Evolutionary conservation across 2,329 filamentous ascomycete genomes (phyloP).

Genomic region (Leptographium galeiforme): DNA sequence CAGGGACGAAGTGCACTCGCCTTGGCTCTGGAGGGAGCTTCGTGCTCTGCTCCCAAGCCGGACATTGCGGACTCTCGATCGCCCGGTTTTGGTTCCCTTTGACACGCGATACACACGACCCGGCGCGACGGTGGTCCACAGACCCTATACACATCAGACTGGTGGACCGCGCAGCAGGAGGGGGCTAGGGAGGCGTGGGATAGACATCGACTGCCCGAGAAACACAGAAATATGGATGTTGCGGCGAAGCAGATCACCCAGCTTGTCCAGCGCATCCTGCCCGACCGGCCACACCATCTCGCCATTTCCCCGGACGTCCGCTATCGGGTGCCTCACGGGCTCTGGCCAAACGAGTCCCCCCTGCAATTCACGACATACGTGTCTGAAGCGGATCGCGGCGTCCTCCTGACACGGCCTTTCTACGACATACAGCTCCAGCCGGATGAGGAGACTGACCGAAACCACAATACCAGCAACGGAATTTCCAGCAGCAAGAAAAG

Average conservation of each 20-base stretch:
- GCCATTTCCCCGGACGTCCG: conserved; percentile 33
- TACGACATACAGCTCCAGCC: conserved; percentile 44
- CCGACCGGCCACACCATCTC: conserved; percentile 29
- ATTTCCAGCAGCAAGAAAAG: background rate
- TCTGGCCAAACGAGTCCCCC: conserved; percentile 29
- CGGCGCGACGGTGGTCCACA: background rate
- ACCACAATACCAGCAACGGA: background rate
- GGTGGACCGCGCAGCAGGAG: background rate
- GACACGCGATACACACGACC: background rate
- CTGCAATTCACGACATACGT: conserved; percentile 46
- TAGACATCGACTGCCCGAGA: background rate
- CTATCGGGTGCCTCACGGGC: conserved; percentile 27
- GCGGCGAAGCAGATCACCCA: conserved; percentile 12
- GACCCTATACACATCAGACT: background rate
- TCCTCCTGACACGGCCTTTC: conserved; percentile 41
- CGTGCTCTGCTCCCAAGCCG: conserved; percentile 14
- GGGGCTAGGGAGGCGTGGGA: conserved; percentile 1
- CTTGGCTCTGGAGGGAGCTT: conserved; percentile 14
- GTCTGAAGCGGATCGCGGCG: conserved; percentile 43
- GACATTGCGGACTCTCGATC: background rate
- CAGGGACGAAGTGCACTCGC: background rate
- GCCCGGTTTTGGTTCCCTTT: background rate
- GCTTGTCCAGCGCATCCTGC: conserved; percentile 13
- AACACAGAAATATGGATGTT: conserved; percentile 13
- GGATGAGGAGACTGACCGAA: conserved; percentile 5